phyloP scores from a whole-genome alignment of 768 basidiomycete genomes.

The Pholiota microspora region DNA sequence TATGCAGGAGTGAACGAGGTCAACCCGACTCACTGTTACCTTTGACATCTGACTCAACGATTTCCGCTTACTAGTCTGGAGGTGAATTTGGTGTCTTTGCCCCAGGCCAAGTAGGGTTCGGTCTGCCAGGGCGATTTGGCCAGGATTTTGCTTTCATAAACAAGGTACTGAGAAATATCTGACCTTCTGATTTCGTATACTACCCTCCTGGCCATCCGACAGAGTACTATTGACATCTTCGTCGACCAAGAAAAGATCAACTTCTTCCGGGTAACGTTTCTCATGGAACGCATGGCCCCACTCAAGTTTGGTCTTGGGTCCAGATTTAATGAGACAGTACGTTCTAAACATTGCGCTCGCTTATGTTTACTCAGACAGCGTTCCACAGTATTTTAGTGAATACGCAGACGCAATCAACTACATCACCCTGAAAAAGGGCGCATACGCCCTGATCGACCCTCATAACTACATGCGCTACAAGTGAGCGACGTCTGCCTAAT shows the following conservation, averaged over 20 bases:
- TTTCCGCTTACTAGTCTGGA: conserved; percentile 39
- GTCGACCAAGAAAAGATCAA: conserved; percentile 48
- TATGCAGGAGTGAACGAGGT: conserved; percentile 49
- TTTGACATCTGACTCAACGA: neutral
- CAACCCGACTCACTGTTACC: neutral
- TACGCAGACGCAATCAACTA: conserved; percentile 42
- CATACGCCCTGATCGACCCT: conserved; percentile 42
- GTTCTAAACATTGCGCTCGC: too few relatives aligned
- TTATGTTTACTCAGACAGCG: too few relatives aligned
- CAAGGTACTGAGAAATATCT: conserved; percentile 30
- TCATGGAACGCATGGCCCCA: conserved; percentile 46
- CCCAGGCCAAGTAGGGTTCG: conserved; percentile 31
- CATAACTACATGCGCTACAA: conserved; percentile 52
- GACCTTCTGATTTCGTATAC: neutral
- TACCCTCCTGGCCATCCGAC: neutral
- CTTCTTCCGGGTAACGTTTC: conserved; percentile 47
- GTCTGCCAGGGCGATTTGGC: conserved; percentile 43
- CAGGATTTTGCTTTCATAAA: conserved; percentile 47
- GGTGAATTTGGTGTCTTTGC: conserved; percentile 45
- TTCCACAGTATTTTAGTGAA: conserved; percentile 38
- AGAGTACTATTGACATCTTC: conserved; percentile 45
- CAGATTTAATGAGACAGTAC: conserved; percentile 44
- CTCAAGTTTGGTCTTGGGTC: conserved; percentile 37
- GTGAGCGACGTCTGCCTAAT: conserved; percentile 18
- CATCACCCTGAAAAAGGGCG: conserved; percentile 39